phyloP scores from a whole-genome alignment of 805 yeast genomes.

The Ogataea glucozyma region DNA sequence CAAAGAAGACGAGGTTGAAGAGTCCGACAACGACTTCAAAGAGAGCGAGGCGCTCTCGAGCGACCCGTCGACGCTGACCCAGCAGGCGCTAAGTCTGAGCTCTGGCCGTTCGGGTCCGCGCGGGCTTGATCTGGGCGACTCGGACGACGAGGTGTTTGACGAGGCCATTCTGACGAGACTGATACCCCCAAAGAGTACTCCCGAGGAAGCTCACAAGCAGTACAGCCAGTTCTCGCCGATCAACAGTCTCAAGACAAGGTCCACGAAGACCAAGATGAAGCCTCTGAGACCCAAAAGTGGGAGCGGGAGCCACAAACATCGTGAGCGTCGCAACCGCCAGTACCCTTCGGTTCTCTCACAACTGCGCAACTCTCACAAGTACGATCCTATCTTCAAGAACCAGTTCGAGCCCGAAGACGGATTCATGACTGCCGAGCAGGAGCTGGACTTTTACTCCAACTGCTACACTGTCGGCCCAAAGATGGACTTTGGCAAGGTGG shows the following conservation, averaged over 20 bases:
- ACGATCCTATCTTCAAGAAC: constrained; percentile 27
- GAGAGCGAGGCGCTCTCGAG: constrained; percentile 7
- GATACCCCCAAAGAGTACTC: background rate
- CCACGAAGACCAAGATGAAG: background rate
- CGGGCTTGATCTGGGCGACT: constrained; percentile 18
- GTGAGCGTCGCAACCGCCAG: background rate
- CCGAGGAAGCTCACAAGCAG: background rate
- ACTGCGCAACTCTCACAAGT: constrained; percentile 5
- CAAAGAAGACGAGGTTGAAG: constrained; percentile 12
- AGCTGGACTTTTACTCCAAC: constrained; percentile 42
- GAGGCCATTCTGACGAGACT: constrained; percentile 4
- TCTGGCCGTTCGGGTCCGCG: no score
- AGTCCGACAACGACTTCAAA: constrained; percentile 19
- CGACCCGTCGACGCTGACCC: constrained; percentile 2
- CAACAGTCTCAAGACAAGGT: constrained; percentile 4
- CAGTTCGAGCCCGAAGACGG: constrained; percentile 38
- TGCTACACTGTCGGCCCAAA: constrained; percentile 30
- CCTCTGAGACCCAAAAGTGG: background rate
- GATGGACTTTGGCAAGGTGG: constrained; percentile 21
- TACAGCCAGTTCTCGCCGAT: constrained; percentile 1
- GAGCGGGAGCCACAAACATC: background rate
- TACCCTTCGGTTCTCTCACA: constrained; percentile 3
- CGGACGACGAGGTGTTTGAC: constrained; percentile 19
- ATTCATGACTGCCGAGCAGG: constrained; percentile 39
- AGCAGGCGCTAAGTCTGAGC: background rate